A percentile compares a stretch with the other conserved stretches of the same genome.
Evolutionary conservation across 2,329 filamentous ascomycete species (phyloP).

Genomic region (Volutella citrinella): DNA sequence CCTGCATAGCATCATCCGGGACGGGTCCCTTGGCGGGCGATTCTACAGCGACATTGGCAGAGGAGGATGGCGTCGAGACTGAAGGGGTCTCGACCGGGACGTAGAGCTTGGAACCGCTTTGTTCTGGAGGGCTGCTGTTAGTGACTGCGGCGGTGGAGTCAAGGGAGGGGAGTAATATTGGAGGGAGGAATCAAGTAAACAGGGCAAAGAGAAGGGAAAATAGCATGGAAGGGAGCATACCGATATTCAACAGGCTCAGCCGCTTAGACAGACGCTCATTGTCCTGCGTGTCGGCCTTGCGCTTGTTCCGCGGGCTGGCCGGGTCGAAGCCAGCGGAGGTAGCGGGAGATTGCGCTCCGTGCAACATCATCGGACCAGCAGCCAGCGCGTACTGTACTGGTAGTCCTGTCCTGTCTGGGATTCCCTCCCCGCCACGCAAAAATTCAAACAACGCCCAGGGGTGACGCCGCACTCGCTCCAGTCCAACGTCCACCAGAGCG

Average conservation of each 20-base stretch:
- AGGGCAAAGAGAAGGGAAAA: background rate
- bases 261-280: conserved; percentile 80
- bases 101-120: conserved; percentile 62
- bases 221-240: conserved; percentile 44
- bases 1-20: conserved; percentile 65
- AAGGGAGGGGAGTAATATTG: no score
- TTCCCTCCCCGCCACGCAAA: background rate
- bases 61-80: conserved; percentile 12
- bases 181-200: background rate
- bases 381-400: background rate
- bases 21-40: conserved; percentile 17
- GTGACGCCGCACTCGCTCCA: no score
- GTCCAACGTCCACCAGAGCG: no score
- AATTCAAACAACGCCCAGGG: no score
- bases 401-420: background rate
- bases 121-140: conserved; percentile 43
- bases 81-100: conserved; percentile 56
- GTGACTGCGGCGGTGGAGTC: no score
- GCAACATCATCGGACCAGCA: conserved; percentile 30
- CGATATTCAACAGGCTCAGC: conserved; percentile 77
- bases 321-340: conserved; percentile 12
- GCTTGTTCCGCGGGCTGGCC: conserved; percentile 39
- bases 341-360: conserved; percentile 31
- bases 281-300: conserved; percentile 58
- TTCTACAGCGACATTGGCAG: conserved; percentile 5